These are phyloP conservation scores for Paecilomyces variotii DNA, from an alignment of 2,329 filamentous ascomycete genomes.

Conservation along the genomic window DNA sequence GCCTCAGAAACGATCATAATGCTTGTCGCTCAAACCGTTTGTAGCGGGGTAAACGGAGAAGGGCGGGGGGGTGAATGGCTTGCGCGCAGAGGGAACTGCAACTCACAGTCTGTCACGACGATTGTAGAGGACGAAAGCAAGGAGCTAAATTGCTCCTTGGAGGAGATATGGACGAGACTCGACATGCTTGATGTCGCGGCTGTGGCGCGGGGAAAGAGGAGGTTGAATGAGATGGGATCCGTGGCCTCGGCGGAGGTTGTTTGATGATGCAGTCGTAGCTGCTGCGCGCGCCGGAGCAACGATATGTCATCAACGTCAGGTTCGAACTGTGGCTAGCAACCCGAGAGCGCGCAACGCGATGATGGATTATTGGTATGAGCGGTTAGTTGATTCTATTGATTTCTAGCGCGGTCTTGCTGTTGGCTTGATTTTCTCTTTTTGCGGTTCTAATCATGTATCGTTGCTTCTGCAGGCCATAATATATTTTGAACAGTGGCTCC, in stretches of 20 bases:
- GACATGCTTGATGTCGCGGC: constrained; percentile 28
- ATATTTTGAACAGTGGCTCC: too few species aligned
- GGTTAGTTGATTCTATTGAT: not conserved
- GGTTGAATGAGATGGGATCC: constrained; percentile 4
- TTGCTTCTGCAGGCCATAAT: not conserved
- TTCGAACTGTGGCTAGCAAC: not conserved
- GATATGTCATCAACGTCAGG: not conserved
- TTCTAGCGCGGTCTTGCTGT: not conserved
- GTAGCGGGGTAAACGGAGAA: constrained; percentile 5
- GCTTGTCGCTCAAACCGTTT: not conserved
- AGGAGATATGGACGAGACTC: constrained; percentile 48
- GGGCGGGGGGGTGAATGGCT: not conserved
- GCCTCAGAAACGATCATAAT: not conserved
- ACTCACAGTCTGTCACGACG: constrained; percentile 82
- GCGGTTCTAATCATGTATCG: not conserved
- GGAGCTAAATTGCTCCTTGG: constrained; percentile 57
- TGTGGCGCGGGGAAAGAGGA: constrained; percentile 9
- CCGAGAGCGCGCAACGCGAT: not conserved
- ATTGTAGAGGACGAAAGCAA: constrained; percentile 66
- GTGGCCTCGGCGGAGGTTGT: not conserved
- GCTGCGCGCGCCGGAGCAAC: not conserved
- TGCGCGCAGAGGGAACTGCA: constrained; percentile 13
- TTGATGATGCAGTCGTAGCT: not conserved
- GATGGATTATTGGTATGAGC: not conserved
- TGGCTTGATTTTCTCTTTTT: not conserved